Percentiles rank a stretch among this genome's conserved stretches.
These are phyloP conservation scores for Phytopythium boreale DNA, from an alignment of 352 stramenopile species.

Conservation along the genomic window DNA sequence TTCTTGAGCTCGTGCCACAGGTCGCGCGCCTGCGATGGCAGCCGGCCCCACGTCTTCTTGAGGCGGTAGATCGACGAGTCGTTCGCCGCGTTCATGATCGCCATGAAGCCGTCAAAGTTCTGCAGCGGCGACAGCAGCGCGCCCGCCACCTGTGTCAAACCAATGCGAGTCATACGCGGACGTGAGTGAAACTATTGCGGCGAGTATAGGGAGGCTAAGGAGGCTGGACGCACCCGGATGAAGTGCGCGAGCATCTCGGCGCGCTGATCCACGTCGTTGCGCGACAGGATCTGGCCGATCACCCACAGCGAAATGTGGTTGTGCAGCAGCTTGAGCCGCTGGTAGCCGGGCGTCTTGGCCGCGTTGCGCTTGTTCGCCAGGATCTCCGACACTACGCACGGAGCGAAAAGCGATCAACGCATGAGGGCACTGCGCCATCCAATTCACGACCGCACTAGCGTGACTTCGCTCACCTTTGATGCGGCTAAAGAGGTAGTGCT, in stretches of 20 bases:
- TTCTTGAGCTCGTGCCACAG: slow-evolving; percentile 84
- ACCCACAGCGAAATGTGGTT: slow-evolving; percentile 88
- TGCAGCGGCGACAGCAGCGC: slow-evolving; percentile 73
- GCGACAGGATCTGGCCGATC: slow-evolving; percentile 73
- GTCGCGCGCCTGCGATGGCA: slow-evolving; percentile 65
- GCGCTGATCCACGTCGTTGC: slow-evolving; percentile 76
- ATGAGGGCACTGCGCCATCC: not conserved
- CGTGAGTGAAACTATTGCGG: not conserved
- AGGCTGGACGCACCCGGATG: slow-evolving; percentile 47
- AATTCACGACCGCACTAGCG: not conserved
- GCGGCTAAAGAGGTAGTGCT: slow-evolving; percentile 87
- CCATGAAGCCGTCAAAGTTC: slow-evolving; percentile 89
- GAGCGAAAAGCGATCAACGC: not conserved
- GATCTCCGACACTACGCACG: slow-evolving; percentile 78
- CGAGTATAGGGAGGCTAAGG: not conserved
- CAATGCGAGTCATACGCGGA: not conserved
- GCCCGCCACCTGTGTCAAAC: slow-evolving; percentile 46
- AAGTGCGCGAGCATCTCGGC: slow-evolving; percentile 82
- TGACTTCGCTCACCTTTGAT: slow-evolving; percentile 58
- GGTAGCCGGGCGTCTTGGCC: slow-evolving; percentile 77
- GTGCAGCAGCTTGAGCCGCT: slow-evolving; percentile 77
- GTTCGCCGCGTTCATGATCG: slow-evolving; percentile 88
- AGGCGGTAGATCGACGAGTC: slow-evolving; percentile 85
- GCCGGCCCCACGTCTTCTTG: slow-evolving; percentile 82
- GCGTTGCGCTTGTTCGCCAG: slow-evolving; percentile 72